These are phyloP conservation scores for Exsudoporus frostii DNA, from an alignment of 768 basidiomycete genomes.

Conservation along the genomic window DNA sequence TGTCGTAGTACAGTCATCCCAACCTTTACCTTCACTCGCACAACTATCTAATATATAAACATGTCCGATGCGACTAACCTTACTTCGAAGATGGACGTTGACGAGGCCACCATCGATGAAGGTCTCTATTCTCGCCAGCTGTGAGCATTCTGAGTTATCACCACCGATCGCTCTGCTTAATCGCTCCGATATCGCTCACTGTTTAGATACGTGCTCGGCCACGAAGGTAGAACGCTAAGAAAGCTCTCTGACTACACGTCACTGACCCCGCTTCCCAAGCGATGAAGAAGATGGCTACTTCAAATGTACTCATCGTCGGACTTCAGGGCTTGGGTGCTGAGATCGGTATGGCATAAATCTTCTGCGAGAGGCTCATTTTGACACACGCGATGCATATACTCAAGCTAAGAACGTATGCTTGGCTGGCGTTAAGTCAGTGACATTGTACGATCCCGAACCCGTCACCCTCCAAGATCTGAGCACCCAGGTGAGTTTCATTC, in stretches of 20 bases:
- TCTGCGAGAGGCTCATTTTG: conserved; percentile 6
- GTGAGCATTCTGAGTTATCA: conserved; percentile 45
- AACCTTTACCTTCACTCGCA: conserved; percentile 4
- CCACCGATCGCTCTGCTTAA: conserved; percentile 13
- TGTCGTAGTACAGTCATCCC: not conserved
- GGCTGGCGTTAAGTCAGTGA: conserved; percentile 97
- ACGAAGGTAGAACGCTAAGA: conserved; percentile 64
- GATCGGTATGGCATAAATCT: conserved; percentile 58
- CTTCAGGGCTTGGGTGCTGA: conserved; percentile 91
- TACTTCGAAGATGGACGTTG: conserved; percentile 71
- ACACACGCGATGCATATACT: conserved; percentile 11
- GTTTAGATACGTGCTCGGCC: conserved; percentile 86
- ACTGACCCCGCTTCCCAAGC: conserved; percentile 49
- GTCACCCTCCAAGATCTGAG: conserved; percentile 88
- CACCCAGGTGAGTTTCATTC: conserved; percentile 63
- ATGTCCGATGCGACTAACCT: conserved; percentile 39
- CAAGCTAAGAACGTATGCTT: conserved; percentile 88
- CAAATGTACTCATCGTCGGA: conserved; percentile 92
- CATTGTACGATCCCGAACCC: conserved; percentile 89
- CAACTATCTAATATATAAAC: conserved; percentile 1
- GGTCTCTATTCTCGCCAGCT: conserved; percentile 91
- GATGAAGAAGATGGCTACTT: conserved; percentile 98
- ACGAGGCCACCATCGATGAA: conserved; percentile 88
- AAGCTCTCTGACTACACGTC: not conserved
- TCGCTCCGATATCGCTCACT: conserved; percentile 18